A percentile compares a stretch with the other conserved stretches of the same genome.
Conservation (phyloP, 148 eudicot species). For the Vaccinium darrowii region DNA sequence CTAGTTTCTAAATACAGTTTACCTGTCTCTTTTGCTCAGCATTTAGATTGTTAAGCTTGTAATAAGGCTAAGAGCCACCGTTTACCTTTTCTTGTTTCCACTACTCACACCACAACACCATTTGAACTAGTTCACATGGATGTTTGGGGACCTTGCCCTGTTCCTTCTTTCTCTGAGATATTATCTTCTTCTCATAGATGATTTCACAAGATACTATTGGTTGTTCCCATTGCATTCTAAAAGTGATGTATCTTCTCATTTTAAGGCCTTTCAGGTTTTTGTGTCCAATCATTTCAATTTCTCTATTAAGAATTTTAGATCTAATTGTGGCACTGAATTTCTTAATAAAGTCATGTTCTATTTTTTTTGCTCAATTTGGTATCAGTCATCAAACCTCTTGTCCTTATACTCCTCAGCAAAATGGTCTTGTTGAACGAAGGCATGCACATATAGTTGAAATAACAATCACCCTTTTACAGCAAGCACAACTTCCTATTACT, state of each 20-base stretch:
- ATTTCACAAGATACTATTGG: background rate
- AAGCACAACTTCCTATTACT: background rate
- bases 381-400: background rate
- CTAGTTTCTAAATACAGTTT: no score
- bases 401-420: background rate
- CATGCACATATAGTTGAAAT: no score
- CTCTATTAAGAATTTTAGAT: background rate
- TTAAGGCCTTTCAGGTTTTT: background rate
- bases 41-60: no score
- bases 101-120: no score
- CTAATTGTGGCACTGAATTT: background rate
- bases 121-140: no score
- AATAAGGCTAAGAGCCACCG: no score
- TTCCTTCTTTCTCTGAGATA: no score
- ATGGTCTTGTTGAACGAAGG: background rate
- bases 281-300: background rate
- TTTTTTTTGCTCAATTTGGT: background rate
- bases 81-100: no score
- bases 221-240: background rate
- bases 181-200: no score
- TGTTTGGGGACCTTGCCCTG: no score
- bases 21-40: no score
- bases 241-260: background rate
- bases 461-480: background rate
- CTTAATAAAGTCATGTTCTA: background rate